Percentiles rank a stretch among this genome's conserved stretches.
Conservation (phyloP, 1,284 basidiomycete species). For the Phylloporus sp. region DNA sequence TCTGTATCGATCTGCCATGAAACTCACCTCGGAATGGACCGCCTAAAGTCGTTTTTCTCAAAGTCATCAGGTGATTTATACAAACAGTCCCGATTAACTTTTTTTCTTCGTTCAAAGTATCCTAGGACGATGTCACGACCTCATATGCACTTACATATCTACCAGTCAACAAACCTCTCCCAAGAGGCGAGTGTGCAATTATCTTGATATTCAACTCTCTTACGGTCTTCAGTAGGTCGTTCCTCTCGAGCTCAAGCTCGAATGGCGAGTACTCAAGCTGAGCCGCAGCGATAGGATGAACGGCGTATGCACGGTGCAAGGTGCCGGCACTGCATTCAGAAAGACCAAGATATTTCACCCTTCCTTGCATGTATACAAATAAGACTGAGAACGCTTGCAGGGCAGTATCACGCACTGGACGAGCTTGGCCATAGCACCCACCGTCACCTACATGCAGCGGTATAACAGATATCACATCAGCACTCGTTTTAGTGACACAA, state of each 20-base stretch:
- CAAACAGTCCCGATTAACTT: neutral
- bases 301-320: slow-evolving; percentile 52
- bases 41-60: slow-evolving; percentile 47
- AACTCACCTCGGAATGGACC: slow-evolving; percentile 28
- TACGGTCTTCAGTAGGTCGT: slow-evolving; percentile 36
- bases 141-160: slow-evolving; percentile 38
- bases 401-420: slow-evolving; percentile 36
- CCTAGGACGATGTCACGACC: neutral
- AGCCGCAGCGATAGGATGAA: slow-evolving; percentile 51
- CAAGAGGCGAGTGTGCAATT: slow-evolving; percentile 54
- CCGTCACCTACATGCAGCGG: no score
- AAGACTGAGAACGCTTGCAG: neutral
- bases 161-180: slow-evolving; percentile 54
- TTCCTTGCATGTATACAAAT: slow-evolving; percentile 41
- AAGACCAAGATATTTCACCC: slow-evolving; percentile 53
- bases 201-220: slow-evolving; percentile 43
- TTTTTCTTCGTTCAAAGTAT: no score
- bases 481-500: no score
- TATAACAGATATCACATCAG: no score
- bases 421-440: slow-evolving; percentile 44
- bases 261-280: slow-evolving; percentile 57
- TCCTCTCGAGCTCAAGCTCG: slow-evolving; percentile 43
- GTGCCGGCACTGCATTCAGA: slow-evolving; percentile 55
- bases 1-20: no score
- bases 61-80: slow-evolving; percentile 51